Evolutionary conservation across 352 stramenopile species (phyloP).

Genomic region (Plasmopara halstedii): DNA sequence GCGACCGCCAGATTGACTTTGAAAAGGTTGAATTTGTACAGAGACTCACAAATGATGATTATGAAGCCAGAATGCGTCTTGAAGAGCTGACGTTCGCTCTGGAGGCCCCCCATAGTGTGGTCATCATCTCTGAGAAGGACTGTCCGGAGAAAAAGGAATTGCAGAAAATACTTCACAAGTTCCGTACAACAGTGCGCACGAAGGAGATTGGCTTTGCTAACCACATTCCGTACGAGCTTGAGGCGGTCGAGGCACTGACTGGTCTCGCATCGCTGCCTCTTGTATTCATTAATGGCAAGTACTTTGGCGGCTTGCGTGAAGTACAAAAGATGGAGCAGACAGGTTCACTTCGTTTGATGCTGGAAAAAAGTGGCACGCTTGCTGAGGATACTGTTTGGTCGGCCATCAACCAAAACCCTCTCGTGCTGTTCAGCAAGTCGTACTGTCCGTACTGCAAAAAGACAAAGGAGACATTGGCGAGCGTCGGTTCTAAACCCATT

Average conservation of each 20-base stretch:
- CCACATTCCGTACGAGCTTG: constrained; percentile 60
- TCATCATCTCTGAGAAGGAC: constrained; percentile 92
- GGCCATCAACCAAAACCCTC: constrained; percentile 53
- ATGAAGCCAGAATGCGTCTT: constrained; percentile 43
- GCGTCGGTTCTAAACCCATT: constrained; percentile 49
- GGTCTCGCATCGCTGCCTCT: constrained; percentile 90
- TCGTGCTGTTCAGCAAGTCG: constrained; percentile 84
- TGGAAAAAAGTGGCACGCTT: constrained; percentile 68
- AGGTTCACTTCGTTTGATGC: constrained; percentile 80
- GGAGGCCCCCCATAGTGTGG: constrained; percentile 78
- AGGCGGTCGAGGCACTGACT: constrained; percentile 82
- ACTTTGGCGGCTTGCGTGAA: constrained; percentile 91
- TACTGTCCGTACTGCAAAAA: constrained; percentile 86
- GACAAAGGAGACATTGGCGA: constrained; percentile 59
- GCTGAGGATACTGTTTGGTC: constrained; percentile 68
- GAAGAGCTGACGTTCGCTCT: constrained; percentile 71
- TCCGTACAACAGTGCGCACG: constrained; percentile 48
- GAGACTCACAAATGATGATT: constrained; percentile 48
- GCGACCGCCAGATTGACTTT: constrained; percentile 55
- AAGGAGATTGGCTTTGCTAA: constrained; percentile 50
- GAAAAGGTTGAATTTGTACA: constrained; percentile 65
- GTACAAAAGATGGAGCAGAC: constrained; percentile 78
- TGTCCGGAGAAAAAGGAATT: constrained; percentile 89
- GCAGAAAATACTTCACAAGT: constrained; percentile 72
- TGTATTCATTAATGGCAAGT: constrained; percentile 93